Percentiles rank a stretch among this genome's conserved stretches.
Conservation (phyloP, 164 flowering plant species). For the Chloranthus sessilifolius region DNA sequence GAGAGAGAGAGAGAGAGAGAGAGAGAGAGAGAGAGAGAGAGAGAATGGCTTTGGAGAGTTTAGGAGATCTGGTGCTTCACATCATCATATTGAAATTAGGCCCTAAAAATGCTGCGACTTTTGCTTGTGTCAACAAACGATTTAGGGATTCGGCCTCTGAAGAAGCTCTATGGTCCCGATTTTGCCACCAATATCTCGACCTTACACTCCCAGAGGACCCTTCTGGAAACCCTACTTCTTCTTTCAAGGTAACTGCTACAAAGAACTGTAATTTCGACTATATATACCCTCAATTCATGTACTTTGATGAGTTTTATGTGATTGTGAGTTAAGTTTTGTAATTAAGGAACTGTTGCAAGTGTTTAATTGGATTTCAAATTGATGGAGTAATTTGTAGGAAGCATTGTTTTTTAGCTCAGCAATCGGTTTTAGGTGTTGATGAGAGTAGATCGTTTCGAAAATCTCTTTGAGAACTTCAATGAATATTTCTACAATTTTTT, state of each 20-base stretch:
- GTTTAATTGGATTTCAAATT: too few species aligned
- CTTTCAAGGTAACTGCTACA: constrained; percentile 60
- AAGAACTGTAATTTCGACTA: too few species aligned
- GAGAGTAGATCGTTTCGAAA: too few species aligned
- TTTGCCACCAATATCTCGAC: constrained; percentile 51
- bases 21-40: background rate
- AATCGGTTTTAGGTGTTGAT: too few species aligned
- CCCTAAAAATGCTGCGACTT: constrained; percentile 35
- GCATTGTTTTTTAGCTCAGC: too few species aligned
- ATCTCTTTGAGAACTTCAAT: too few species aligned
- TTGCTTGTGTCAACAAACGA: constrained; percentile 42
- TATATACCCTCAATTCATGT: too few species aligned
- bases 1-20: background rate
- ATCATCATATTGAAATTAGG: constrained; percentile 42
- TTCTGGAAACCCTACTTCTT: constrained; percentile 44
- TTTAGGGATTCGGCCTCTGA: constrained; percentile 49
- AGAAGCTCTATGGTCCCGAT: constrained; percentile 56
- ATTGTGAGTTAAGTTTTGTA: too few species aligned
- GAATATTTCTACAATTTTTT: too few species aligned
- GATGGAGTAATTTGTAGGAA: too few species aligned
- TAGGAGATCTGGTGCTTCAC: constrained; percentile 54
- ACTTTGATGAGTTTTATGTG: too few species aligned
- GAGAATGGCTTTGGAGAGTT: constrained; percentile 32
- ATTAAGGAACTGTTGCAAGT: too few species aligned
- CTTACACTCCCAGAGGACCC: constrained; percentile 57